A percentile compares a stretch with the other conserved stretches of the same genome.
Evolutionary conservation across 2,329 filamentous ascomycete species (phyloP).

Genomic region (Macrophomina pseudophaseolina): DNA sequence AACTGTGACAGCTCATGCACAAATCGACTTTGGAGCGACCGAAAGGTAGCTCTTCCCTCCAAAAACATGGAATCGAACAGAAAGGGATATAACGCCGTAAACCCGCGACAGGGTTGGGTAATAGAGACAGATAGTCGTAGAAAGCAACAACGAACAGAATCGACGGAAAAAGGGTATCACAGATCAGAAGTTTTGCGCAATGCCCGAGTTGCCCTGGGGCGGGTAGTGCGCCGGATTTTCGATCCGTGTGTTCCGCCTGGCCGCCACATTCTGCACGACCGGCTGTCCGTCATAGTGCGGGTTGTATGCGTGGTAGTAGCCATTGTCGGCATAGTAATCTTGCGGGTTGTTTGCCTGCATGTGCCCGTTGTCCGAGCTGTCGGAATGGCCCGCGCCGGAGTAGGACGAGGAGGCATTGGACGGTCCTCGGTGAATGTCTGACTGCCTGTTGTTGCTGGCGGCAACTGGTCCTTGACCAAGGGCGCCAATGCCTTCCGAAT

Average conservation of each 20-base stretch:
- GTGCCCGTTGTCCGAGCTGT: slow-evolving; percentile 62
- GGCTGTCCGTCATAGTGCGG: slow-evolving; percentile 69
- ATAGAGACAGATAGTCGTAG: slow-evolving; percentile 9
- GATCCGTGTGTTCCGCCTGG: slow-evolving; percentile 90
- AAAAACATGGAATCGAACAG: background rate
- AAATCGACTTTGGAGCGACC: background rate
- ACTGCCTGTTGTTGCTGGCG: slow-evolving; percentile 62
- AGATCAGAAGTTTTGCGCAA: slow-evolving; percentile 88
- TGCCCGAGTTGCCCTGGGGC: slow-evolving; percentile 87
- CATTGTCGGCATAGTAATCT: slow-evolving; percentile 60
- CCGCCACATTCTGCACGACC: slow-evolving; percentile 90
- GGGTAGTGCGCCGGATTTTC: slow-evolving; percentile 89
- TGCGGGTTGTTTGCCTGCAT: slow-evolving; percentile 52
- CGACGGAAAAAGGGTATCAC: slow-evolving; percentile 17
- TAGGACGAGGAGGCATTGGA: slow-evolving; percentile 98
- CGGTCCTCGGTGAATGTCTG: slow-evolving; percentile 81
- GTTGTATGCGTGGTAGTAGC: slow-evolving; percentile 56
- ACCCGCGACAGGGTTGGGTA: slow-evolving; percentile 19
- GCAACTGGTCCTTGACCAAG: slow-evolving; percentile 69
- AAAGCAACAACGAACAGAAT: slow-evolving; percentile 21
- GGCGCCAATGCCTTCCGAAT: slow-evolving; percentile 81
- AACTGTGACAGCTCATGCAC: slow-evolving; percentile 22
- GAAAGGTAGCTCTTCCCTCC: background rate
- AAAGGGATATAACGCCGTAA: slow-evolving; percentile 5
- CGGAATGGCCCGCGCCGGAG: slow-evolving; percentile 78